Evolutionary conservation across 1,139 yeast genomes (phyloP).

Genomic region (Kodamaea sp.): DNA sequence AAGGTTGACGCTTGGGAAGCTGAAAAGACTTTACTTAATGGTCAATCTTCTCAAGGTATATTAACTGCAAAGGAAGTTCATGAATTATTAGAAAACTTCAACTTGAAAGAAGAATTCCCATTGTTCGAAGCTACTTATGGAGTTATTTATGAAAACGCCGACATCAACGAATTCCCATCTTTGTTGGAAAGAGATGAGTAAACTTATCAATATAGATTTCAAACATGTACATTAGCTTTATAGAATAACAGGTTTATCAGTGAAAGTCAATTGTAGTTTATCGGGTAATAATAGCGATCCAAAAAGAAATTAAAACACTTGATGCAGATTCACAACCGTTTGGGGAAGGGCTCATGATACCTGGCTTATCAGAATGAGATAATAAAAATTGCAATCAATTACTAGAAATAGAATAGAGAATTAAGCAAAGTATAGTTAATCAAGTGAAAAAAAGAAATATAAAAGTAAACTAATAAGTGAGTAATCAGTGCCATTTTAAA

Average conservation of each 20-base stretch:
- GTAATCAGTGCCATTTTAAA: background rate
- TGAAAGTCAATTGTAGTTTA: too few relatives aligned
- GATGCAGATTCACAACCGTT: too few relatives aligned
- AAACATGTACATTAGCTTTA: constrained; percentile 5
- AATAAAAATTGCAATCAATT: background rate
- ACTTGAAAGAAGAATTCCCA: constrained; percentile 72
- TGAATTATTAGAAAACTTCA: constrained; percentile 65
- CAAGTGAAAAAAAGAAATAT: background rate
- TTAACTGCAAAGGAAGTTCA: constrained; percentile 87
- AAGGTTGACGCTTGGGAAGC: constrained; percentile 72
- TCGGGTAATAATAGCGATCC: too few relatives aligned
- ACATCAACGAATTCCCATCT: constrained; percentile 60
- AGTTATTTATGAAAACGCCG: constrained; percentile 69
- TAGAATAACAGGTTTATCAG: constrained; percentile 1
- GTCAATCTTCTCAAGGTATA: constrained; percentile 93
- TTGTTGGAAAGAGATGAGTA: constrained; percentile 42
- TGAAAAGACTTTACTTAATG: constrained; percentile 78
- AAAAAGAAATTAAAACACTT: too few relatives aligned
- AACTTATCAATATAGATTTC: background rate
- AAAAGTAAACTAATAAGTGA: background rate
- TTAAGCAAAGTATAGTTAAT: background rate
- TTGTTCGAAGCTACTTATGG: constrained; percentile 81
- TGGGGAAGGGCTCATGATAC: too few relatives aligned
- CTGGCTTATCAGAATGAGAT: too few relatives aligned
- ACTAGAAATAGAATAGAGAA: background rate